Evolutionary conservation across 768 basidiomycete species (phyloP).

Genomic region (Tulasnella calospora): DNA sequence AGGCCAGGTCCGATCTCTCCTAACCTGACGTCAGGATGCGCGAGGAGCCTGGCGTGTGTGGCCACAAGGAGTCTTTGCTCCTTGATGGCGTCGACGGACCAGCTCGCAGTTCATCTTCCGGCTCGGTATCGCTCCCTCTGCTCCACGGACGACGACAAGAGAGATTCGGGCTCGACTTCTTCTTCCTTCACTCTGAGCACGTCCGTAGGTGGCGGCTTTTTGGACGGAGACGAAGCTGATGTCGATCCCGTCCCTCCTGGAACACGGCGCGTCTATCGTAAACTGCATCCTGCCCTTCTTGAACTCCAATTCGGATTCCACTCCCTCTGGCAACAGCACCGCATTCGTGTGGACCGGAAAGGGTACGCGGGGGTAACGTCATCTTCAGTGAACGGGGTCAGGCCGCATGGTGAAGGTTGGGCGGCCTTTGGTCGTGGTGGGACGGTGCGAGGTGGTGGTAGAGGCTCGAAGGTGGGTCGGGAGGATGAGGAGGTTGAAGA

Average conservation of each 20-base stretch:
- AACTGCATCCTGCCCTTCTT: not conserved
- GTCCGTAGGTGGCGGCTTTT: not conserved
- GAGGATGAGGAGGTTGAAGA: too few species aligned
- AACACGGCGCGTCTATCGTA: not conserved
- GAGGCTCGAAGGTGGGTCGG: too few species aligned
- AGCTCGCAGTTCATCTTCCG: too few species aligned
- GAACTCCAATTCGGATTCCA: not conserved
- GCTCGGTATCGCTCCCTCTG: not conserved
- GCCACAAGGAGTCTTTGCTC: not conserved
- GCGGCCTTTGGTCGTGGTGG: too few species aligned
- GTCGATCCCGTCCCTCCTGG: not conserved
- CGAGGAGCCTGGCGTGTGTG: not conserved
- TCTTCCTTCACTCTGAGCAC: not conserved
- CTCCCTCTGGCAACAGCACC: not conserved
- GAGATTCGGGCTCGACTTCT: not conserved
- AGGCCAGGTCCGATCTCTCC: not conserved
- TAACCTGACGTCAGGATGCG: not conserved
- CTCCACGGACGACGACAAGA: not conserved
- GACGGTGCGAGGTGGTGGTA: too few species aligned
- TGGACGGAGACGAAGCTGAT: not conserved
- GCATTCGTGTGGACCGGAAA: not conserved
- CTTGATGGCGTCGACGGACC: not conserved
- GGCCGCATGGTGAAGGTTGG: not conserved
- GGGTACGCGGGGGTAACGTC: not conserved
- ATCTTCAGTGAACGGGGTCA: not conserved